Base-by-base conservation (phyloP, 1,284 basidiomycete genomes). In the Mycosarcoma maydis region DNA sequence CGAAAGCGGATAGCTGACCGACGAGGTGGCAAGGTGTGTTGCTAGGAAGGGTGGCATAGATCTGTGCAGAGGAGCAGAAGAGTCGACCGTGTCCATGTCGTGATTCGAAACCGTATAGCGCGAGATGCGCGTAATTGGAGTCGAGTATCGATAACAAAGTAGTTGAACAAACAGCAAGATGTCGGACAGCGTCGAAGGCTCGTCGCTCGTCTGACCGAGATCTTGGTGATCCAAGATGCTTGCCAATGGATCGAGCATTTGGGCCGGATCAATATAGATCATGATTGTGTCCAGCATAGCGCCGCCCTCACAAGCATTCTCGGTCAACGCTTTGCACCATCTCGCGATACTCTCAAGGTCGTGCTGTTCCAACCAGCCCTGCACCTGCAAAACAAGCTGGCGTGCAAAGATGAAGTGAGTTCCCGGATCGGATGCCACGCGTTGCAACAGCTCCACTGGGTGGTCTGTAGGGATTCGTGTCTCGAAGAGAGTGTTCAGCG, bases 1-100 rank as follows among this genome's bases (percentile, higher is more conserved):
- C 0, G 70, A 53, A 2, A 84, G 67, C 7, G 73, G 46, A 2
- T 73, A 55, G 3, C 80, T 79, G 6, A 77, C 73, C 8, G 83
- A 69, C 0, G 62, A 45, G 0, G 66, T 52, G 0, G 69, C 55
- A 1, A 80, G 11, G 48, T 73, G 47, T 42, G 72, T 58, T 52
- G 80, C 51, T 41, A 80, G 42, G 47, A 65, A 52, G 24, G 72
- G 24, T 54, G 62, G 62, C 14, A 6, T 19, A 20, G 17, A 3
- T 8, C 20, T 42, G 32, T 17, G 20, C 10, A 37, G 23, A 5
- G 26, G n/a, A 7, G 41, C 6, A 4, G 44, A 14, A 11, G 45
- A n/a, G 1, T 11, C 45, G 4, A 36, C 42, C 9, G 40, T 1
- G 6, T 65, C 50, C 42, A 54, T 23, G 0, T 39, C 53, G 26